phyloP scores from a whole-genome alignment of 2,329 filamentous ascomycete genomes.

The Plectosphaerella plurivora region DNA sequence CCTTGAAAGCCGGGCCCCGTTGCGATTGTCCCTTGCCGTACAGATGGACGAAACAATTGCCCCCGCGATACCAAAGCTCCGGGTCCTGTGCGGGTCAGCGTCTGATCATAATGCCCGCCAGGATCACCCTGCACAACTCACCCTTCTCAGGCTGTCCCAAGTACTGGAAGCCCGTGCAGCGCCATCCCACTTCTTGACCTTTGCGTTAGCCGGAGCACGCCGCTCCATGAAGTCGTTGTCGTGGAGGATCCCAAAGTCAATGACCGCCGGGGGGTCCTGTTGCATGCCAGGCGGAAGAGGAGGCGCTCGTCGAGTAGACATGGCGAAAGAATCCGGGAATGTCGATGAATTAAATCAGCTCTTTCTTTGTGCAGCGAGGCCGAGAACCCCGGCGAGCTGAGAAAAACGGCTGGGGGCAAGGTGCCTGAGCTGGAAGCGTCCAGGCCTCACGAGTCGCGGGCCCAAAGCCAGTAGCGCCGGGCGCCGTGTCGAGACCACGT shows the following conservation, averaged over 20 bases:
- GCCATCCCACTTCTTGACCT: conserved; percentile 49
- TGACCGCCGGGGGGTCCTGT: too few relatives aligned
- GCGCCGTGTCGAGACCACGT: neutral
- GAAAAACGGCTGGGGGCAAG: neutral
- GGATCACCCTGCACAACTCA: conserved; percentile 21
- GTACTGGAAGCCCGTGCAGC: conserved; percentile 33
- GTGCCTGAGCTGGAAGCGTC: neutral
- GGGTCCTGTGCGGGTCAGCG: conserved; percentile 52
- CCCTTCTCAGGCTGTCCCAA: conserved; percentile 45
- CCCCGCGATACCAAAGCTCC: conserved; percentile 64
- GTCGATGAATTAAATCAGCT: neutral
- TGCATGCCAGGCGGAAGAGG: conserved; percentile 18
- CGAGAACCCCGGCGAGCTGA: neutral
- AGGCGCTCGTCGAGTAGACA: conserved; percentile 3
- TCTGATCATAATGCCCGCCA: neutral
- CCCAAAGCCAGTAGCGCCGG: neutral
- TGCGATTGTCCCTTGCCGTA: conserved; percentile 61
- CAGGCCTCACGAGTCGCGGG: neutral
- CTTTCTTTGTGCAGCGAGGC: neutral
- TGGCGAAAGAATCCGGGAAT: neutral
- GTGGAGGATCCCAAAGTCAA: conserved; percentile 26
- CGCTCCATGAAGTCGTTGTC: conserved; percentile 20
- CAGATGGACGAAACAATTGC: conserved; percentile 67
- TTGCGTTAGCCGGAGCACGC: conserved; percentile 15
- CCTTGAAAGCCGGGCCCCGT: conserved; percentile 62